These are phyloP conservation scores for Amanita jacksonii DNA, from an alignment of 768 basidiomycete species.

Conservation along the genomic window DNA sequence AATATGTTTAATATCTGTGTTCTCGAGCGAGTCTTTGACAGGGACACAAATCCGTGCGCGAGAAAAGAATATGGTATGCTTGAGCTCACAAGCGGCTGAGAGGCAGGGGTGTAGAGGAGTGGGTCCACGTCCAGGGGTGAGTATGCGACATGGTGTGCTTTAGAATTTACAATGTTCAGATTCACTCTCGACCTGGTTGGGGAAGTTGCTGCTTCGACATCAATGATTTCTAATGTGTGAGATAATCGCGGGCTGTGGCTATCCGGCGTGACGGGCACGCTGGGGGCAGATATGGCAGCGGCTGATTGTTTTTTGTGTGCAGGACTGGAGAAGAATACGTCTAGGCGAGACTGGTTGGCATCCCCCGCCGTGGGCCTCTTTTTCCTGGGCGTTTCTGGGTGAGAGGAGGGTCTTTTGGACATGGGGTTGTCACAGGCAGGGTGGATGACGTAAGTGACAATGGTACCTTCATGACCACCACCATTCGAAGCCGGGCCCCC, in stretches of 20 bases:
- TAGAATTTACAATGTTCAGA: neutral
- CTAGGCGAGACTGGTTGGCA: conserved; percentile 1
- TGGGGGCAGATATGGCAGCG: too few species aligned
- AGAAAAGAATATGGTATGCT: conserved; percentile 66
- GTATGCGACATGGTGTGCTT: conserved; percentile 15
- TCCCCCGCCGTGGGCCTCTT: neutral
- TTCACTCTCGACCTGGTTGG: neutral
- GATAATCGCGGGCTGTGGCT: too few species aligned
- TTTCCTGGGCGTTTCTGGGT: conserved; percentile 5
- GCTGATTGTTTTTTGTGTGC: too few species aligned
- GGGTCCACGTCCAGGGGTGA: conserved; percentile 40
- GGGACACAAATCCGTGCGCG: conserved; percentile 46
- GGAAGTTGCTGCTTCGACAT: neutral
- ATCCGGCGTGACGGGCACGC: too few species aligned
- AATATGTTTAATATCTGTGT: conserved; percentile 58
- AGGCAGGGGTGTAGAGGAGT: conserved; percentile 29
- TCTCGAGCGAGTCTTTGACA: conserved; percentile 64
- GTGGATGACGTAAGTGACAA: neutral
- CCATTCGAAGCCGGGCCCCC: conserved; percentile 64
- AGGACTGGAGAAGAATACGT: neutral
- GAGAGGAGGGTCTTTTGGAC: neutral
- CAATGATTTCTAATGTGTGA: neutral
- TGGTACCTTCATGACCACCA: too few species aligned
- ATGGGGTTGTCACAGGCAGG: neutral
- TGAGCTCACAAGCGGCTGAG: conserved; percentile 32